Percentiles rank a stretch among this genome's conserved stretches.
Evolutionary conservation across 2,329 filamentous ascomycete species (phyloP).

Genomic region (Endocalyx cinctus): DNA sequence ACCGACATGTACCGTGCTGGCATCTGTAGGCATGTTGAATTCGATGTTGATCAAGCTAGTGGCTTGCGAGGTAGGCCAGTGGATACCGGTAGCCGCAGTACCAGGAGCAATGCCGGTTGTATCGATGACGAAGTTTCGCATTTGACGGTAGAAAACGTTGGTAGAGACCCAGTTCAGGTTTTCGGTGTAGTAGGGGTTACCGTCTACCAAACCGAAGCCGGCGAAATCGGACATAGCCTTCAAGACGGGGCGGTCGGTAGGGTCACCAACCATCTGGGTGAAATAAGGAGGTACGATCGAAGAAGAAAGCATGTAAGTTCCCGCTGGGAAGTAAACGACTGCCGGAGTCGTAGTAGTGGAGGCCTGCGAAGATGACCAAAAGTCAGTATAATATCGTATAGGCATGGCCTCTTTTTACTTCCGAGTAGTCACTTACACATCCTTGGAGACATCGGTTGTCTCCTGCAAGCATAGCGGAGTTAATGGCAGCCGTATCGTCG

Average conservation of each 20-base stretch:
- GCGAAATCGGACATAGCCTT: slow-evolving; percentile 48
- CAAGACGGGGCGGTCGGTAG: slow-evolving; percentile 50
- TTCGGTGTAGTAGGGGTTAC: slow-evolving; percentile 42
- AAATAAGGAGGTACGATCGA: slow-evolving; percentile 60
- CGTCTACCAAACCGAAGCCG: slow-evolving; percentile 55
- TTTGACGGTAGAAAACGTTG: slow-evolving; percentile 60
- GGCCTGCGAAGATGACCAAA: slow-evolving; percentile 27
- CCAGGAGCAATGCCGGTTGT: slow-evolving; percentile 26
- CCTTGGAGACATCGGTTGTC: slow-evolving; percentile 36
- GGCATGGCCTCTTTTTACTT: background rate
- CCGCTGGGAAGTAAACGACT: slow-evolving; percentile 39
- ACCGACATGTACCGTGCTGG: slow-evolving; percentile 26
- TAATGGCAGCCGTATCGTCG: slow-evolving; percentile 43
- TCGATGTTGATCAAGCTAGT: slow-evolving; percentile 47
- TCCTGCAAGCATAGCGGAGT: slow-evolving; percentile 35
- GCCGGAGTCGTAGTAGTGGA: slow-evolving; percentile 37
- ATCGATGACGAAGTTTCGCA: slow-evolving; percentile 63
- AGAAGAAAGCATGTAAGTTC: slow-evolving; percentile 51
- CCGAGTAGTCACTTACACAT: slow-evolving; percentile 31
- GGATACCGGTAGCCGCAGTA: slow-evolving; percentile 40
- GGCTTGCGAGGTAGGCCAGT: slow-evolving; percentile 62
- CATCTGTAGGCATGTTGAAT: slow-evolving; percentile 38
- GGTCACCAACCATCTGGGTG: slow-evolving; percentile 58
- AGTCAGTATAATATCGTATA: slow-evolving; percentile 12
- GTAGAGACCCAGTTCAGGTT: slow-evolving; percentile 40